These are phyloP conservation scores for Syzygium syzygioides DNA, from an alignment of 441 rosid genomes.

Conservation along the genomic window DNA sequence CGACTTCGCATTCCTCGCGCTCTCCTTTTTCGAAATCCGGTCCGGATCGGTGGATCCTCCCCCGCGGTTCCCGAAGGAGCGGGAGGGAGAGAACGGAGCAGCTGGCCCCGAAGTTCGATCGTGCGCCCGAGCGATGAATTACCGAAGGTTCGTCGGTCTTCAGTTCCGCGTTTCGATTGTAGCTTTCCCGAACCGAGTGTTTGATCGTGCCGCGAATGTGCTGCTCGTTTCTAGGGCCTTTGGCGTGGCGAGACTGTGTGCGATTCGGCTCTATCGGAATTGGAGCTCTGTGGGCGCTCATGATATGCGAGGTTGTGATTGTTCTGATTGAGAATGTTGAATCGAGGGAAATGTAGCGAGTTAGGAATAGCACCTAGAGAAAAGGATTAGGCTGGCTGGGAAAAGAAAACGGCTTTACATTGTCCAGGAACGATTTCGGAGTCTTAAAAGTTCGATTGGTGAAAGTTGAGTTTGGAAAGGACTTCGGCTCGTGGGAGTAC, in stretches of 20 bases:
- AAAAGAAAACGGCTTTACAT: neutral
- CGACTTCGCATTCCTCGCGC: neutral
- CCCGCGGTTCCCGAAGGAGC: neutral
- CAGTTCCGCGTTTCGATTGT: neutral
- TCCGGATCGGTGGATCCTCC: neutral
- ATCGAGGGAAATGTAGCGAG: neutral
- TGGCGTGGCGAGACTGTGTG: neutral
- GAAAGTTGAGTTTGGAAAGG: neutral
- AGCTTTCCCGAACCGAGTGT: neutral
- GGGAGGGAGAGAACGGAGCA: neutral
- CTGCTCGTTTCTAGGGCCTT: neutral
- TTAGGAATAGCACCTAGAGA: neutral
- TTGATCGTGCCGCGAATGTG: neutral
- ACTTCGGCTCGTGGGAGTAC: neutral
- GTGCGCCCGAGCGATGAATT: neutral
- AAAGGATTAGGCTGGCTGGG: neutral
- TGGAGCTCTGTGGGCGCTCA: neutral
- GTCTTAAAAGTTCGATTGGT: neutral
- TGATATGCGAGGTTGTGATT: neutral
- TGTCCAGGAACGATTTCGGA: neutral
- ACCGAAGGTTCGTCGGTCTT: neutral
- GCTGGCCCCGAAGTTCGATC: neutral
- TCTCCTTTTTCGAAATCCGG: neutral
- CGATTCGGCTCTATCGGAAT: neutral
- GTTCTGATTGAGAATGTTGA: neutral